A percentile compares a stretch with the other conserved stretches of the same genome.
These are phyloP conservation scores for Erythrobasidium hasegawianum DNA, from an alignment of 1,284 basidiomycete species.

Conservation along the genomic window DNA sequence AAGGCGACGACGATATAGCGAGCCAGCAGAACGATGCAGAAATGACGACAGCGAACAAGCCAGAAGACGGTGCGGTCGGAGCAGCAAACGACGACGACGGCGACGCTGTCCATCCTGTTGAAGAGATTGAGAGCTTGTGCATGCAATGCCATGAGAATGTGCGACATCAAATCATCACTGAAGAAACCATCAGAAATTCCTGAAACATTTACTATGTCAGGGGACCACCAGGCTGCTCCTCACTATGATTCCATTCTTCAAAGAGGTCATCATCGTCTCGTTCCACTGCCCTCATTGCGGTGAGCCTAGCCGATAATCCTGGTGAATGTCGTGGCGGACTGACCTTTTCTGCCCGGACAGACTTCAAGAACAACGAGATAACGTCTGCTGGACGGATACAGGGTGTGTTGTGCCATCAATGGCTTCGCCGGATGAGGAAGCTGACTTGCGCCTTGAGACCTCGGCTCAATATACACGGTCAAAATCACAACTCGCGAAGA, in stretches of 20 bases:
- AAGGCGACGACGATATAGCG: conserved; percentile 11
- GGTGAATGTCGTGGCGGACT: background rate
- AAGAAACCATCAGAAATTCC: background rate
- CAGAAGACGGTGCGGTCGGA: too few species aligned
- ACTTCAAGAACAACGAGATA: conserved; percentile 79
- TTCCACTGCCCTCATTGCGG: conserved; percentile 95
- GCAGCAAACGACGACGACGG: conserved; percentile 8
- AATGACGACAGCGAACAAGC: conserved; percentile 7
- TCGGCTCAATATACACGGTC: conserved; percentile 67
- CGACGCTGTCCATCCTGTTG: conserved; percentile 30
- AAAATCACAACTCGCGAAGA: conserved; percentile 72
- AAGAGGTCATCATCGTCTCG: conserved; percentile 91
- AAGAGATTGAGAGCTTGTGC: conserved; percentile 80
- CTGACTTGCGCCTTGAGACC: conserved; percentile 38
- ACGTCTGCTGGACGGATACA: conserved; percentile 85
- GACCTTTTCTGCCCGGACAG: conserved; percentile 15
- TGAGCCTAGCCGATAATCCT: conserved; percentile 43
- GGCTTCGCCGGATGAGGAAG: conserved; percentile 7
- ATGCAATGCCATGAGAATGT: conserved; percentile 90
- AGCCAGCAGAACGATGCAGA: conserved; percentile 8
- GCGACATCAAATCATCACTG: conserved; percentile 35
- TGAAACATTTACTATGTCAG: conserved; percentile 50
- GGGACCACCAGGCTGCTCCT: conserved; percentile 87
- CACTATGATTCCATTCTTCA: conserved; percentile 94
- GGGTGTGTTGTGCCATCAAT: conserved; percentile 55